Conservation (phyloP, 306 rosid genomes). For the Citrullus mucosospermus region DNA sequence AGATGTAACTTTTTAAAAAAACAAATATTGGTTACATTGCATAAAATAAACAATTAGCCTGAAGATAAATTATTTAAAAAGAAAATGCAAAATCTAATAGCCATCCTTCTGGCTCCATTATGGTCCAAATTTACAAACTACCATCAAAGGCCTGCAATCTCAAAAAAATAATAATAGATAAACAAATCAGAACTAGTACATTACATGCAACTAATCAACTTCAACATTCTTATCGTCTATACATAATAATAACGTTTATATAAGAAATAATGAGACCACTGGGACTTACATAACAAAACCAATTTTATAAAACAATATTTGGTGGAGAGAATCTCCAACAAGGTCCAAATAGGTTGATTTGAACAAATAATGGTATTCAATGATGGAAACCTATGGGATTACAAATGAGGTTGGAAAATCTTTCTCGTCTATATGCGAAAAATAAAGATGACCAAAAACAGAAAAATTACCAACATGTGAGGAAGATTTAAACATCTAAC, state of each 20-base stretch:
- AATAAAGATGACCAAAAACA: neutral
- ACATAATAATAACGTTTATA: no score
- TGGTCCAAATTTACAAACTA: neutral
- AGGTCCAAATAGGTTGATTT: neutral
- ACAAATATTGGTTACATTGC: no score
- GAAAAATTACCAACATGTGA: neutral
- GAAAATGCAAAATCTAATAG: no score
- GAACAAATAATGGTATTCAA: neutral
- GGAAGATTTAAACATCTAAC: neutral
- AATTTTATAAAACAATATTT: no score
- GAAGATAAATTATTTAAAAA: neutral
- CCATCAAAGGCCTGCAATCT: neutral
- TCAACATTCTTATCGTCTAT: neutral
- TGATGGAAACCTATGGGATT: no score
- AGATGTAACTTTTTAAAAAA: no score
- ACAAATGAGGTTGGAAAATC: no score
- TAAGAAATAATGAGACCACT: no score
- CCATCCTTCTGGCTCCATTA: neutral
- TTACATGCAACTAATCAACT: neutral
- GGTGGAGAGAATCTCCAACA: neutral
- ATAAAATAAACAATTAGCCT: neutral
- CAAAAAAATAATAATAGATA: neutral
- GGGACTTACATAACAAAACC: no score
- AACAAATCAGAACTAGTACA: neutral
- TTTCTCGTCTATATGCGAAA: neutral